Conservation (phyloP, 441 rosid genomes). For the Adansonia madagascariensis region DNA sequence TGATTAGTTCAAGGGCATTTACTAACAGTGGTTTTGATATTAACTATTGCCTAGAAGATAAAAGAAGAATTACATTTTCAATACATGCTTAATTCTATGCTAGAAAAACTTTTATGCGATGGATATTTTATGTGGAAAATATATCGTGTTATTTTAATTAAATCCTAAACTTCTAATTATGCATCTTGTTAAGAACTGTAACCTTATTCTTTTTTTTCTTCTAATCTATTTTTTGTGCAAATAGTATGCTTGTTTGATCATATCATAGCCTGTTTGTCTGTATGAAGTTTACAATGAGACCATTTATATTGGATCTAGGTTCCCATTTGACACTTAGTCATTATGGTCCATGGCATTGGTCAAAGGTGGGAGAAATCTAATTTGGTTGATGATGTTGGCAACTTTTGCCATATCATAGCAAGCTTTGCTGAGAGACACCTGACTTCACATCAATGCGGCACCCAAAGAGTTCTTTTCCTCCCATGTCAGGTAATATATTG, state of each 20-base stretch:
- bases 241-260: background rate
- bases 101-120: background rate
- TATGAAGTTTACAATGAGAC: slow-evolving; percentile 2
- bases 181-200: background rate
- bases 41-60: slow-evolving; percentile 16
- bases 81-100: slow-evolving; percentile 2
- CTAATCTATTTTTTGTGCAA: background rate
- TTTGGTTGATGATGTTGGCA: slow-evolving; percentile 94
- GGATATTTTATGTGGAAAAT: slow-evolving; percentile 4
- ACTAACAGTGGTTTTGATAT: background rate
- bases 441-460: slow-evolving; percentile 67
- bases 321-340: slow-evolving; percentile 92
- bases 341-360: slow-evolving; percentile 99
- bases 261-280: background rate
- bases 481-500: slow-evolving; percentile 85
- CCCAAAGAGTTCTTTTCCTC: slow-evolving; percentile 90
- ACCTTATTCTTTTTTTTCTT: slow-evolving; percentile 14
- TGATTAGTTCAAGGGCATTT: too few relatives aligned
- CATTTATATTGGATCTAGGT: slow-evolving; percentile 56
- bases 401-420: slow-evolving; percentile 84
- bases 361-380: slow-evolving; percentile 97
- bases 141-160: slow-evolving; percentile 5
- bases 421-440: slow-evolving; percentile 82
- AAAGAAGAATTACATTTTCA: background rate
- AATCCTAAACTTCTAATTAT: background rate